Base-by-base conservation (phyloP, 2,329 filamentous ascomycete genomes). In the Endocalyx cinctus region DNA sequence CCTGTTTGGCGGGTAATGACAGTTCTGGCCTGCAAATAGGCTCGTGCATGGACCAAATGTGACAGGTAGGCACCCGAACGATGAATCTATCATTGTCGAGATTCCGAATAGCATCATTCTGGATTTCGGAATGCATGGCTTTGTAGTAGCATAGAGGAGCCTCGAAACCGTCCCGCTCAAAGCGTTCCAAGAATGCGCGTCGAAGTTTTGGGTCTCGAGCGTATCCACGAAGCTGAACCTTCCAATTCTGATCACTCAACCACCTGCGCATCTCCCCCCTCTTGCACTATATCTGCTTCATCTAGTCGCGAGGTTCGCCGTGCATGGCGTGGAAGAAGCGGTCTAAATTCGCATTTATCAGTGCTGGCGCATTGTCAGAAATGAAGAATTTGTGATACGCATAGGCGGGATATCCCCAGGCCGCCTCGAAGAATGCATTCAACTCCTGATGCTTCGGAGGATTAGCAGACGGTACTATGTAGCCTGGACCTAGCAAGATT, bases 311-410 rank as follows among this genome's bases (percentile, higher is more conserved):
- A 1, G 45, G 50, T 1, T 54, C 48, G 7, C 55, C 53, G 37
- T 67, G 61, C 23, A 57, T 38, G 4, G 43, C 51, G 17, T 48
- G 34, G 39, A 57, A 69, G 5, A 60, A 32, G 12, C 57, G 57
- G 17, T 67, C 64, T 1, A 63, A 38, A 34, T 68, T 57, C 17
- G 43, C 37, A 6, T 55, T 49, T 18, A 72, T 47, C n/a, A 70
- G 26, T 1, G 45, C 44, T 2, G 56, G 43, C 2, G 58, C 63
- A 23, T 70, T 64, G 0, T 57, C 47, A 1, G 60, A 51, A 1
- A 52, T n/a, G 20, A 23, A 23, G 20, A 23, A 23, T n/a, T 23
- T n/a, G 66, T 67, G 72, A 53, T 73, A 74, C 18, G 55, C 50
- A n/a, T 8, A 23, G 20, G 20, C 20, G 8, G 20, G 20, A 23